Base-by-base conservation (phyloP, 1,284 basidiomycete genomes). In the Ustilago sp. region DNA sequence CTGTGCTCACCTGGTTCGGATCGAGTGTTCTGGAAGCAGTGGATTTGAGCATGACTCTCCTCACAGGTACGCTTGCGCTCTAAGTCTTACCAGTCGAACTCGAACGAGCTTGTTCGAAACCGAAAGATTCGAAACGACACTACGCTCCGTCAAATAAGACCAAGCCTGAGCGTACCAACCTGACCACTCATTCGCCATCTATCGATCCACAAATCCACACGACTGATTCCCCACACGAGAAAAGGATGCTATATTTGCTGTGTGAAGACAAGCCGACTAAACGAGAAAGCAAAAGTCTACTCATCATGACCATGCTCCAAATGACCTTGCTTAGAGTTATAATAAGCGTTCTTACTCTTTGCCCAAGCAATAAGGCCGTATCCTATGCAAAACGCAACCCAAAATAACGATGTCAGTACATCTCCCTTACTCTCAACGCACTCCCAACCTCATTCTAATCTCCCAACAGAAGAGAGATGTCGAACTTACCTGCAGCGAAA, bases 241-340 rank as follows among this genome's bases (percentile, higher is more conserved):
- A 19, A 45, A 45, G 19, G 43, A 23, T 45, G 43, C 43, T 45
- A 45, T 45, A 45, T 23, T 45, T 45, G 43, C 43, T 8, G 43
- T 19, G 11, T 19, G 6, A 45, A 45, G 11, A 45, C 43, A 19
- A 45, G 8, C 11, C n/a, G 7, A 19, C n/a, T 2, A 9, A 4
- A 19, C 5, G 43, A 45, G 17, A 57, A 45, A 34, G 15, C 9
- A 17, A 8, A 56, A 8, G 31, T 71, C 48, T 76, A 80, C 72
- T 83, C 72, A 53, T 82, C 80, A 62, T 78, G 72, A 61, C 59
- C 80, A 57, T 68, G 68, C 54, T 74, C 80, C 48, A 80, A 74
- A 68, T 84, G 83, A 38, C 82, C 82, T 7, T 78, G 82, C 74
- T 86, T 86, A 28, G 82, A 84, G 80, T 85, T 85, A 71, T 82